A percentile compares a stretch with the other conserved stretches of the same genome.
These are phyloP conservation scores for Helminthosporium solani DNA, from an alignment of 2,329 filamentous ascomycete genomes.

Conservation along the genomic window DNA sequence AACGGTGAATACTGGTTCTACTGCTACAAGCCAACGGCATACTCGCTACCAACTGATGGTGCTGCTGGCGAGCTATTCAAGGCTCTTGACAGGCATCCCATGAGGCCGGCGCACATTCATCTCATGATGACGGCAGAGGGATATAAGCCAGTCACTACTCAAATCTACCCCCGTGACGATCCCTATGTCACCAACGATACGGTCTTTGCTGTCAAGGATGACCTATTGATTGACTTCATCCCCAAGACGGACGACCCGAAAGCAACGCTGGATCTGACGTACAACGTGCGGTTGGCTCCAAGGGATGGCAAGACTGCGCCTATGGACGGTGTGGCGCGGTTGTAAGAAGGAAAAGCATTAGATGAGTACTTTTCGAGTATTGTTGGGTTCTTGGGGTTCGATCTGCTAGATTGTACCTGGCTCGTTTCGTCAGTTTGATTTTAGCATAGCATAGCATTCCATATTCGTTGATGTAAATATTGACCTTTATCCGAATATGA, in stretches of 20 bases:
- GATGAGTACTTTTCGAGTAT: neutral
- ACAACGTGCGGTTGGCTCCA: constrained; percentile 60
- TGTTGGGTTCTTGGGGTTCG: neutral
- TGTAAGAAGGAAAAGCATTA: constrained; percentile 23
- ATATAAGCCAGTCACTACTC: constrained; percentile 59
- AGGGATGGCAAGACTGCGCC: constrained; percentile 32
- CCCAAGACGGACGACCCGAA: constrained; percentile 53
- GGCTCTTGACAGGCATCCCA: constrained; percentile 59
- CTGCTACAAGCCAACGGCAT: constrained; percentile 72
- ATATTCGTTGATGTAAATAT: constrained; percentile 6
- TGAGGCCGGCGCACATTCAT: constrained; percentile 64
- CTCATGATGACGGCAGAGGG: constrained; percentile 56
- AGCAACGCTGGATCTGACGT: constrained; percentile 60
- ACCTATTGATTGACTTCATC: constrained; percentile 59
- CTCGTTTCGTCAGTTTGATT: constrained; percentile 1
- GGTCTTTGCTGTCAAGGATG: constrained; percentile 63
- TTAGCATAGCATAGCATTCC: neutral
- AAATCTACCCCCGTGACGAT: constrained; percentile 61
- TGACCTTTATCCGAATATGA: neutral
- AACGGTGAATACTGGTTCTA: constrained; percentile 72
- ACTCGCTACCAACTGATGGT: constrained; percentile 64
- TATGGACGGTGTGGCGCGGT: constrained; percentile 33
- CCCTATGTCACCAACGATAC: constrained; percentile 59
- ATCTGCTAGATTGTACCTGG: constrained; percentile 5
- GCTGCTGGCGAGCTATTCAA: constrained; percentile 56